phyloP scores from a whole-genome alignment of 2,329 filamentous ascomycete species.

The Alternaria angustiovoidea region DNA sequence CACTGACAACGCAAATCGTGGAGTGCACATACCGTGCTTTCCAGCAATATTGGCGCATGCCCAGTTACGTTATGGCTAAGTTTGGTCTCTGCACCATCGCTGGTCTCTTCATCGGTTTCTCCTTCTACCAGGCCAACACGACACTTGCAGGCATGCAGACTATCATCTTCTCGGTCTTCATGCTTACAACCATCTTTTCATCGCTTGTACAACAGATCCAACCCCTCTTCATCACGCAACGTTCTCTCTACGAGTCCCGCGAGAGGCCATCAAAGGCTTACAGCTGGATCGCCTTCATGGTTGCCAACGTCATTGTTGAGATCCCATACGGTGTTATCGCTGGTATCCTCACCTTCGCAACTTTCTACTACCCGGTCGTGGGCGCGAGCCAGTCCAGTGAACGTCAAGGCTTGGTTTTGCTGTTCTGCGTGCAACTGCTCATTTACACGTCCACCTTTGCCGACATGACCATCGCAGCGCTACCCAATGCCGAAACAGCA shows the following conservation, averaged over 20 bases:
- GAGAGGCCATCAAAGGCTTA: conserved; percentile 74
- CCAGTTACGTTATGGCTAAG: conserved; percentile 52
- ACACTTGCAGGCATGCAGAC: conserved; percentile 56
- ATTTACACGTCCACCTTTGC: conserved; percentile 77
- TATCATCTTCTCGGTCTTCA: conserved; percentile 61
- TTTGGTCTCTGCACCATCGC: conserved; percentile 36
- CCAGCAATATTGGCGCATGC: conserved; percentile 58
- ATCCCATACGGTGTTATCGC: conserved; percentile 71
- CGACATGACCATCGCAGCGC: conserved; percentile 74
- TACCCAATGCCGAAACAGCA: conserved; percentile 74
- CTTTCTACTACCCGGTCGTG: conserved; percentile 69
- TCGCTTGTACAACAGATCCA: conserved; percentile 66
- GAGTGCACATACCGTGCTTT: conserved; percentile 54
- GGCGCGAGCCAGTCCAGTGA: conserved; percentile 55
- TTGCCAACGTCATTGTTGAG: conserved; percentile 76
- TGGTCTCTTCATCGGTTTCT: conserved; percentile 51
- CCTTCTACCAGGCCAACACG: conserved; percentile 52
- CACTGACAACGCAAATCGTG: conserved; percentile 43
- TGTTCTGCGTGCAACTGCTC: conserved; percentile 72
- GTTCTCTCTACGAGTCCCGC: conserved; percentile 67
- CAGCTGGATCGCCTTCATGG: conserved; percentile 77
- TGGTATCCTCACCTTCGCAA: conserved; percentile 68
- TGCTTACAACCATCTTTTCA: conserved; percentile 54
- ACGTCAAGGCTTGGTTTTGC: conserved; percentile 65
- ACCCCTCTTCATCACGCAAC: conserved; percentile 66